Percentiles rank a stretch among this genome's conserved stretches.
These are phyloP conservation scores for Capsicum baccatum DNA, from an alignment of 257 asterid species.

Conservation along the genomic window DNA sequence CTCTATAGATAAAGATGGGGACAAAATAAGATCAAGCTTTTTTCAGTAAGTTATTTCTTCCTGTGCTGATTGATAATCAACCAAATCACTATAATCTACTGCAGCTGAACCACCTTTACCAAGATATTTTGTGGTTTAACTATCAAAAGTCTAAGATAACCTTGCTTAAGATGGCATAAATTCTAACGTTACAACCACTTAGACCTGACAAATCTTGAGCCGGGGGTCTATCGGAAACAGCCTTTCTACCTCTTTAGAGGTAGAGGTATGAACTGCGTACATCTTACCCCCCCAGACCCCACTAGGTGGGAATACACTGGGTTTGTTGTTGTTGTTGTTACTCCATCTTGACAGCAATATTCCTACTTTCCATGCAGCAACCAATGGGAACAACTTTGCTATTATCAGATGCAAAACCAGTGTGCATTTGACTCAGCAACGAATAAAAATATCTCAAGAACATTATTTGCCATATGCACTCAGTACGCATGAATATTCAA, in stretches of 20 bases:
- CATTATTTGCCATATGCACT: background rate
- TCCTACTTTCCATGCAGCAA: background rate
- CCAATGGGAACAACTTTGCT: background rate
- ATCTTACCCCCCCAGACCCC: no score
- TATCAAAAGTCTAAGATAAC: slow-evolving; percentile 6
- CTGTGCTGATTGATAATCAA: background rate
- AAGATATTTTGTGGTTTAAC: background rate
- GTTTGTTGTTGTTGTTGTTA: no score
- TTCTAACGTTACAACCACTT: background rate
- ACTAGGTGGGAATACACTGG: no score
- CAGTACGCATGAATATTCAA: background rate
- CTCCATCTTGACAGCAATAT: background rate
- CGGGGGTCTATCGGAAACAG: no score
- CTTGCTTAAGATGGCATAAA: slow-evolving; percentile 1
- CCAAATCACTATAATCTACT: background rate
- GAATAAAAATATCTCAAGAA: background rate
- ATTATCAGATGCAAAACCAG: background rate
- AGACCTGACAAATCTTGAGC: background rate
- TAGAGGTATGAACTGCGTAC: no score
- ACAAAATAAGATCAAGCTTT: background rate
- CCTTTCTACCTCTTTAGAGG: no score
- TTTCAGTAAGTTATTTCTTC: slow-evolving; percentile 16
- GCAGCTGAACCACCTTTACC: background rate
- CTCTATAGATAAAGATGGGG: background rate
- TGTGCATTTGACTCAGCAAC: background rate